Evolutionary conservation across 208 protist genomes (phyloP), one percentile per base, ranked within the genome.

Genomic region (Trypanosoma mega): DNA sequence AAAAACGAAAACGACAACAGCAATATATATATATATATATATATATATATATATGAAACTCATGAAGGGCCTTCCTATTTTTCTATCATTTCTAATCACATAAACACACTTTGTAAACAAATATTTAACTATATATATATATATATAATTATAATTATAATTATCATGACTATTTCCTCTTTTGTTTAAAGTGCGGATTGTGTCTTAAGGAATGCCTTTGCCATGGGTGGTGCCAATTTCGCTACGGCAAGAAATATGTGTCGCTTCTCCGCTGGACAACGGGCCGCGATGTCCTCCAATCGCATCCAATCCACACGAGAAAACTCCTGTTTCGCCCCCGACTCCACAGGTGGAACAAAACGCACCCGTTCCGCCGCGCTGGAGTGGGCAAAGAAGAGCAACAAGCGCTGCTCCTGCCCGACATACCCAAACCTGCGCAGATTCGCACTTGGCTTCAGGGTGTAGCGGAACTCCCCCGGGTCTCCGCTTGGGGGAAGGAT

Each of bases 391-490:
- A 76, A 93, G 52, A 93, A 93, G 23, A 93, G 63, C 9, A 93
- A 23, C 23, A 93, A 48, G 20, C 81, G 83, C 54, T 93, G 87
- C 61, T 87, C 62, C 47, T 93, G 87, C 0, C 87, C 87, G n/a
- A 80, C 41, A 45, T 80, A 90, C 41, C 83, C 83, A 46, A 74
- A 84, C 6, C 76, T 65, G 14, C 87, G 69, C 0, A 93, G 63
- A 63, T 89, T 87, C 5, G 82, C 77, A 33, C 55, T 64, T n/a
- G 39, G 5, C 4, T 53, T 26, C 7, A 93, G 70, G 27, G 61
- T 63, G 57, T 93, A 93, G 8, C 78, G 63, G 46, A 93, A 91
- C 55, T 78, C 73, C 56, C 54, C 70, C 43, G 81, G 63, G 46
- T 93, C 81, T 2, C 74, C 74, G 20, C 68, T 74, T 0, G 87